These are phyloP conservation scores for Aspergillus sclerotialis DNA, from an alignment of 2,329 filamentous ascomycete genomes.

Conservation along the genomic window DNA sequence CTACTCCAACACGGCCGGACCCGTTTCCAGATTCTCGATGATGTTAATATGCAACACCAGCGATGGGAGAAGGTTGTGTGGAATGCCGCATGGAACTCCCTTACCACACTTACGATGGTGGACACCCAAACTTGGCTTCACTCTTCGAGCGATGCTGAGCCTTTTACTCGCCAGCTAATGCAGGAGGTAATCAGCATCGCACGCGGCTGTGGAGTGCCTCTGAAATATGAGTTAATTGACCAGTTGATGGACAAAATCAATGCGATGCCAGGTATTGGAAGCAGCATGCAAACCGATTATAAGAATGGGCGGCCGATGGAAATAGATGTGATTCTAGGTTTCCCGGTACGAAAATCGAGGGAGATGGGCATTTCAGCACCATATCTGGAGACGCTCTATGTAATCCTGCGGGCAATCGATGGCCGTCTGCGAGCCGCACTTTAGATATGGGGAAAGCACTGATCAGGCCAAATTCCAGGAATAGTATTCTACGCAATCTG, in stretches of 20 bases:
- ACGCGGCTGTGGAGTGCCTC: constrained; percentile 28
- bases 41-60: constrained; percentile 27
- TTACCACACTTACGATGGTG: constrained; percentile 37
- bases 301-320: constrained; percentile 37
- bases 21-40: constrained; percentile 21
- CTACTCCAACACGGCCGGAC: constrained; percentile 40
- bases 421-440: constrained; percentile 7
- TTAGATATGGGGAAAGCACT: no score
- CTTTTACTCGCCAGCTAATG: constrained; percentile 36
- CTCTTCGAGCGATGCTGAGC: constrained; percentile 33
- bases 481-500: no score
- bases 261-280: constrained; percentile 33
- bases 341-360: constrained; percentile 32
- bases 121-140: constrained; percentile 38
- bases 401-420: constrained; percentile 22
- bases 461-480: no score
- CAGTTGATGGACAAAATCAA: constrained; percentile 32
- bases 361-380: constrained; percentile 35
- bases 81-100: constrained; percentile 37
- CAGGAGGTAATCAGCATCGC: constrained; percentile 38
- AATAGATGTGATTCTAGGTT: constrained; percentile 41
- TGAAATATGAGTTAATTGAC: constrained; percentile 32
- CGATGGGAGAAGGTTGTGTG: constrained; percentile 38
- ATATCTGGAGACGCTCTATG: constrained; percentile 34
- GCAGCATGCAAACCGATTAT: constrained; percentile 41